Evolutionary conservation across 2,329 filamentous ascomycete species (phyloP).

Genomic region (Penicillium sp.): DNA sequence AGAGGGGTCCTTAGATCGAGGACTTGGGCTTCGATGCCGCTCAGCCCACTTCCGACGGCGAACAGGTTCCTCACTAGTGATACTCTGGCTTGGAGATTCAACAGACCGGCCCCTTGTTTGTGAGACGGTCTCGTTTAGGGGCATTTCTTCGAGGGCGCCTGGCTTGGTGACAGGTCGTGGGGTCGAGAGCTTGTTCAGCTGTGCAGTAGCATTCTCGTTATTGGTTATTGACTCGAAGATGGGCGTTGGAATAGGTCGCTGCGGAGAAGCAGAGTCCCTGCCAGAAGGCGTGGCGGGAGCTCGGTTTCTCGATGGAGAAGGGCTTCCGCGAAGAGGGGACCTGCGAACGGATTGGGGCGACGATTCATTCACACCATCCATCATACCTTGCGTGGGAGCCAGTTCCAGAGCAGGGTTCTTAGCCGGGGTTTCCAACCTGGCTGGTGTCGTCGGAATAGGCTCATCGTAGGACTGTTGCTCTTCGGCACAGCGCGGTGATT

Average conservation of each 20-base stretch:
- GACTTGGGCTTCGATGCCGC: conserved; percentile 36
- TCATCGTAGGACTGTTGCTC: background rate
- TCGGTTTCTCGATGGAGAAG: conserved; percentile 20
- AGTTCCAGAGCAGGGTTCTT: conserved; percentile 14
- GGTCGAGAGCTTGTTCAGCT: conserved; percentile 13
- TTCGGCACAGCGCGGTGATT: conserved; percentile 8
- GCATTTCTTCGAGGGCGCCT: conserved; percentile 39
- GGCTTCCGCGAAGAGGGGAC: conserved; percentile 20
- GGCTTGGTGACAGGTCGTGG: conserved; percentile 25
- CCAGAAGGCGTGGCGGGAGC: conserved; percentile 6
- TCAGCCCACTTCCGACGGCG: conserved; percentile 36
- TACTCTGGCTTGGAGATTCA: conserved; percentile 9
- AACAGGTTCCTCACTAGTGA: conserved; percentile 23
- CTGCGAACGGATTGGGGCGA: conserved; percentile 19
- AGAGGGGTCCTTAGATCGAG: conserved; percentile 38
- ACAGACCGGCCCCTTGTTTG: conserved; percentile 13
- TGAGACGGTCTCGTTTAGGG: conserved; percentile 35
- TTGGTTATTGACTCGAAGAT: conserved; percentile 6
- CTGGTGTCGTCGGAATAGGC: background rate
- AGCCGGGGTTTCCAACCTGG: conserved; percentile 4
- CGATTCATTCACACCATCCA: conserved; percentile 11
- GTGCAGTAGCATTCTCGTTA: conserved; percentile 26
- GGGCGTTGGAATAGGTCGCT: conserved; percentile 2
- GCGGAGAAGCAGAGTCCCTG: conserved; percentile 6
- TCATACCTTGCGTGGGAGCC: conserved; percentile 5